A percentile compares a stretch with the other conserved stretches of the same genome.
phyloP scores from a whole-genome alignment of 768 basidiomycete genomes.

The Cubamyces lactineus region DNA sequence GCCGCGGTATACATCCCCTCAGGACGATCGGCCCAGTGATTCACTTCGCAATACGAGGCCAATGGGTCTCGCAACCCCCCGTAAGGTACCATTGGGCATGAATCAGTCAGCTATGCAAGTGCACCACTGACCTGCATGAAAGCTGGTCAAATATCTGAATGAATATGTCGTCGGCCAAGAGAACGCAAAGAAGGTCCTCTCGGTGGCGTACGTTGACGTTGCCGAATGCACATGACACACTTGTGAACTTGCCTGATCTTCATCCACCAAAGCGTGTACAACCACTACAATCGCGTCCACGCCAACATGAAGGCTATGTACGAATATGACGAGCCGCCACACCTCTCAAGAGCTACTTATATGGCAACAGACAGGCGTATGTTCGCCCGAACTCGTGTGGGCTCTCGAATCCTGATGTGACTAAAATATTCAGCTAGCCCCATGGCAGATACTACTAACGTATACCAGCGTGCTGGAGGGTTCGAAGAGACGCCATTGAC shows the following conservation, averaged over 20 bases:
- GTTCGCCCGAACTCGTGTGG: neutral
- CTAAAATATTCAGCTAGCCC: neutral
- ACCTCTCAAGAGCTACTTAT: constrained; percentile 5
- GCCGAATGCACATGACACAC: constrained; percentile 2
- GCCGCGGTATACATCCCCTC: constrained; percentile 43
- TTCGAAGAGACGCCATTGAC: constrained; percentile 35
- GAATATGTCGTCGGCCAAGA: constrained; percentile 93
- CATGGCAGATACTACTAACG: neutral
- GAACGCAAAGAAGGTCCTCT: constrained; percentile 89
- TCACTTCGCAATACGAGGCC: constrained; percentile 38
- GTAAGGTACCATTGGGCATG: constrained; percentile 43
- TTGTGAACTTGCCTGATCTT: neutral
- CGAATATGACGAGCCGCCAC: constrained; percentile 29
- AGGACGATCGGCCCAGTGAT: constrained; percentile 2
- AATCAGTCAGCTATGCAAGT: neutral
- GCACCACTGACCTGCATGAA: neutral
- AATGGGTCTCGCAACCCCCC: constrained; percentile 61
- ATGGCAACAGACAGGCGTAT: constrained; percentile 1
- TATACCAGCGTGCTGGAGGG: neutral
- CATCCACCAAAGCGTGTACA: constrained; percentile 69
- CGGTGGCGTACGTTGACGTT: constrained; percentile 77
- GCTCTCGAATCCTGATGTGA: neutral
- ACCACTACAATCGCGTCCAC: constrained; percentile 89
- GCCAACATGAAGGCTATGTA: constrained; percentile 52
- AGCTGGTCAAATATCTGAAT: constrained; percentile 86